Conservation (phyloP, 2,329 filamentous ascomycete genomes). For the Curvularia verruculosa region DNA sequence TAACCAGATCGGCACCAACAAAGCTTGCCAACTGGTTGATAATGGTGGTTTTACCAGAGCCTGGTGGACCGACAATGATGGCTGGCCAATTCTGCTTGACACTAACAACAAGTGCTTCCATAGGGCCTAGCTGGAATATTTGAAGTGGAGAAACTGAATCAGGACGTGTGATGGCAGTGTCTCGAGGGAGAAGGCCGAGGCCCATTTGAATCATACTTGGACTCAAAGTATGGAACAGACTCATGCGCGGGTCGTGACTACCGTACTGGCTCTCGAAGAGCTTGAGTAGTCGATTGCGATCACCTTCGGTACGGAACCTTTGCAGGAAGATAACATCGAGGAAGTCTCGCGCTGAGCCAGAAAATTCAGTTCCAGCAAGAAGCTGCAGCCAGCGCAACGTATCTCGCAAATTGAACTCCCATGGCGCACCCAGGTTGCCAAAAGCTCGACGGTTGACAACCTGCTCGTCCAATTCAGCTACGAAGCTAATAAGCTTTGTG, state of each 20-base stretch:
- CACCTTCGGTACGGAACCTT: slow-evolving; percentile 76
- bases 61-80: slow-evolving; percentile 84
- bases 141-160: slow-evolving; percentile 26
- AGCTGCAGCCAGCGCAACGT: slow-evolving; percentile 86
- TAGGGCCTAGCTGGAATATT: slow-evolving; percentile 66
- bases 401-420: slow-evolving; percentile 95
- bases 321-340: slow-evolving; percentile 83
- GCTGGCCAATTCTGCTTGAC: slow-evolving; percentile 86
- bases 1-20: slow-evolving; percentile 75
- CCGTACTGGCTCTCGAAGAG: slow-evolving; percentile 72
- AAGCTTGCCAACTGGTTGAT: slow-evolving; percentile 80
- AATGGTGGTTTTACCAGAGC: slow-evolving; percentile 83
- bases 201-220: slow-evolving; percentile 76
- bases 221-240: slow-evolving; percentile 73
- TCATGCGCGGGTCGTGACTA: slow-evolving; percentile 41
- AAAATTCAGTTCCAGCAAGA: slow-evolving; percentile 63
- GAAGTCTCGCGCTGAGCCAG: slow-evolving; percentile 71
- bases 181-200: slow-evolving; percentile 70
- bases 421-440: slow-evolving; percentile 72
- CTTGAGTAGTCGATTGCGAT: slow-evolving; percentile 68
- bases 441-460: slow-evolving; percentile 64
- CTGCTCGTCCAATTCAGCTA: slow-evolving; percentile 77
- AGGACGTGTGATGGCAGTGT: slow-evolving; percentile 49
- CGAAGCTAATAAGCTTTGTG: slow-evolving; percentile 74
- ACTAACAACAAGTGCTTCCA: slow-evolving; percentile 88